Evolutionary conservation across 2,329 filamentous ascomycete genomes (phyloP), one percentile per base, ranked within the genome.

Genomic region (Aureobasidium pullulans): DNA sequence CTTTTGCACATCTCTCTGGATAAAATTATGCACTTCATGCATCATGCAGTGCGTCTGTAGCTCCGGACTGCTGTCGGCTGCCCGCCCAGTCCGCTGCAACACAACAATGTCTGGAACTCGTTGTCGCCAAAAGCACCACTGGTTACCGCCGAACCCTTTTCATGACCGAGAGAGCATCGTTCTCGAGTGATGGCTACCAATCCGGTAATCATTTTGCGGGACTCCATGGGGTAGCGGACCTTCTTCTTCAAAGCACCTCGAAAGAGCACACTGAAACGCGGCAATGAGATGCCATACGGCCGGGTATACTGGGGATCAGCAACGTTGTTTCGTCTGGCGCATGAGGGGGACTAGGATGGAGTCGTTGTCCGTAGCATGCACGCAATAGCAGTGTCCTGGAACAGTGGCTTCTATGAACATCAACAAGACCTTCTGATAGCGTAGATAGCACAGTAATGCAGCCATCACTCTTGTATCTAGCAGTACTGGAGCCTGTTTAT

Each of bases 61-160:
- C 52, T 46, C 31, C 52, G 40, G 52, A 44, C 13, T 37, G 40
- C 15, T 46, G 36, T 56, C 52, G 52, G 52, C 52, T 56, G 52
- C 52, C 52, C 52, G 50, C 50, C 15, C 28, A 11, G 16, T 46
- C 40, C 52, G 52, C 40, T 37, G 40, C 31, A 46, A n/a, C 52
- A n/a, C 42, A 19, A 19, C 23, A 8, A 40, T 31, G n/a, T 40
- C 50, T 34, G 50, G 50, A 42, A 34, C 50, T 28, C 19, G 3
- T 43, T 31, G 6, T 34, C 50, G 43, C 28, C 36, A 50, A 19
- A 31, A n/a, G 6, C 16, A 50, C 3, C 10, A 50, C 32, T 9
- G 11, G 19, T 3, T 3, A 9, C 4, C 13, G 23, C 16, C 19
- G 16, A 32, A 37, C 13, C 47, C 13, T 50, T 11, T 28, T 16